Evolutionary conservation across 345 rosid genomes (phyloP), one percentile per base, ranked within the genome.

Genomic region (Cardamine resedifolia): DNA sequence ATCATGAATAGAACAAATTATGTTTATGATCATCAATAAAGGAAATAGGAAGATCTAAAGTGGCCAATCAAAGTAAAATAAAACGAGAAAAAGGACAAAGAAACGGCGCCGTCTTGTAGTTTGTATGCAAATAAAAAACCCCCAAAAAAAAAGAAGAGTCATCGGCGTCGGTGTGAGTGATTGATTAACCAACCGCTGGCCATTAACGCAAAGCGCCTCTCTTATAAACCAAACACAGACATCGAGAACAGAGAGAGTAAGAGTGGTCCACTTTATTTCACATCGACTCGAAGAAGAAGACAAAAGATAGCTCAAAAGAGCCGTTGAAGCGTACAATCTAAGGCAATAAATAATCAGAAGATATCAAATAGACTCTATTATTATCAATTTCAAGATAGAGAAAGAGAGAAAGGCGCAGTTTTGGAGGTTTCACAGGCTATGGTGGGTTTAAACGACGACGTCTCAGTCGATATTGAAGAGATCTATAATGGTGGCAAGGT

Each of bases 401-500:
- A 34, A 7, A 53, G 23, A 57, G 30, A 64, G 27, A 26, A 58
- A 74, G 71, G 4, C 0, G 9, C 33, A 69, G 41, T 20, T 51
- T 67, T 50, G 36, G 14, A 26, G 66, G 5, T 41, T 48, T 66
- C 38, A 6, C 7, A 1, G 81, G 81, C 77, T 83, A 90, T 90
- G 98, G 84, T 50, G 20, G 90, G 78, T n/a, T 85, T 83, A 1
- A 85, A 72, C 56, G 90, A 83, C 75, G 86, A 78, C 76, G 78
- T 85, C 66, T 85, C 88, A 41, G 61, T 88, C 59, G 85, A 86
- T 60, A 73, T 84, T 79, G 96, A 90, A 84, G 86, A 88, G 93
- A 90, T 92, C 85, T 83, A 72, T 79, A 87, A 90, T 66, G 87
- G 90, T 64, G 96, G 98, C 68, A 86, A 88, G 92, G 98, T 88